phyloP scores from a whole-genome alignment of 768 basidiomycete genomes.

The Trametes cubensis region DNA sequence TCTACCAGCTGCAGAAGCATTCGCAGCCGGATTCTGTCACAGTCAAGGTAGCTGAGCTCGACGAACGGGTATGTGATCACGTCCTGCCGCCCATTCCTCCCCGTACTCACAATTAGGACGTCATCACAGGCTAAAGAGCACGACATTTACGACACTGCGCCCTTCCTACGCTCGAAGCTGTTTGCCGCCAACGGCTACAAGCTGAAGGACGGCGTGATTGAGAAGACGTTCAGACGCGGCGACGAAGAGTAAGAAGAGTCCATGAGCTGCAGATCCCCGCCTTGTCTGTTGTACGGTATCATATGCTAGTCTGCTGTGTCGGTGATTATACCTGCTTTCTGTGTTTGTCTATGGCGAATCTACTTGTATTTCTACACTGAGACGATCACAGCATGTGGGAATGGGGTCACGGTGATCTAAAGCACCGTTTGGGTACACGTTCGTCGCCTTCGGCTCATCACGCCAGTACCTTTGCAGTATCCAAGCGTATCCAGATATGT shows the following conservation, averaged over 20 bases:
- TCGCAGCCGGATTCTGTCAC: slow-evolving; percentile 77
- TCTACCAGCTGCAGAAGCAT: slow-evolving; percentile 75
- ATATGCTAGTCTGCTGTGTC: background rate
- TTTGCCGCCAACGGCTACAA: slow-evolving; percentile 91
- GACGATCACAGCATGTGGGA: background rate
- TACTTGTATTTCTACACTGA: background rate
- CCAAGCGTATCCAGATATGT: too few species aligned
- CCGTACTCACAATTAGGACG: background rate
- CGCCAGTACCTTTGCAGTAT: too few species aligned
- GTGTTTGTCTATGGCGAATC: background rate
- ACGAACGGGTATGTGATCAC: slow-evolving; percentile 69
- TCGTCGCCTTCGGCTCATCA: too few species aligned
- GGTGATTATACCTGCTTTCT: background rate
- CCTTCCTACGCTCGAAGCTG: slow-evolving; percentile 84
- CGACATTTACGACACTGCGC: slow-evolving; percentile 88
- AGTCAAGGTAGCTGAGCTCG: slow-evolving; percentile 80
- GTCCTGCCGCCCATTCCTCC: background rate
- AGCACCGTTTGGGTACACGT: too few species aligned
- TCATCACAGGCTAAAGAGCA: slow-evolving; percentile 86
- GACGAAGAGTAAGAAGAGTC: slow-evolving; percentile 15
- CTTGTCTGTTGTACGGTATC: background rate
- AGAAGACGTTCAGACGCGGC: slow-evolving; percentile 65
- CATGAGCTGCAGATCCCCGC: background rate
- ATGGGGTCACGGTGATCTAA: background rate
- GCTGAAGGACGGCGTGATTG: slow-evolving; percentile 61